Percentiles rank a stretch among this genome's conserved stretches.
Conservation (phyloP, 2,329 filamentous ascomycete genomes). For the Beauveria sp. region DNA sequence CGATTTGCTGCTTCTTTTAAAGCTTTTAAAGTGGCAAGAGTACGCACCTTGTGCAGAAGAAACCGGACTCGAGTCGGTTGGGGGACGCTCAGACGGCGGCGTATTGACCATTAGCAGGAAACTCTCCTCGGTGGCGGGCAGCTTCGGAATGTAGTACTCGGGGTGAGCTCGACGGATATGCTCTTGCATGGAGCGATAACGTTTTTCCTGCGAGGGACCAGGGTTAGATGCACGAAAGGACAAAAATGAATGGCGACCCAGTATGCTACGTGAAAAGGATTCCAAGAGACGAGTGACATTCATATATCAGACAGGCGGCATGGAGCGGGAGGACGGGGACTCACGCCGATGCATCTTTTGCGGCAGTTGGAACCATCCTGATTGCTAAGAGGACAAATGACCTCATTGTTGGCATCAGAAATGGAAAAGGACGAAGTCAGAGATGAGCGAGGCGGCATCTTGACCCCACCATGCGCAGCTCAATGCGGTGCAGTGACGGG, state of each 20-base stretch:
- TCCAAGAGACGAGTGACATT: not conserved
- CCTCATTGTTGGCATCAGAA: slow-evolving; percentile 87
- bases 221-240: slow-evolving; percentile 15
- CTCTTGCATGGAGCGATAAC: slow-evolving; percentile 98
- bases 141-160: slow-evolving; percentile 94
- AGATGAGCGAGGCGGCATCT: slow-evolving; percentile 83
- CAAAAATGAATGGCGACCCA: not conserved
- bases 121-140: slow-evolving; percentile 96
- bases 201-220: slow-evolving; percentile 57
- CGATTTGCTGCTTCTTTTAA: too few species aligned
- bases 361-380: slow-evolving; percentile 95
- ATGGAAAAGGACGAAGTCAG: slow-evolving; percentile 88
- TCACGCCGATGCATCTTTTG: slow-evolving; percentile 96
- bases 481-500: slow-evolving; percentile 3
- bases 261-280: not conserved
- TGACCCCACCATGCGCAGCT: slow-evolving; percentile 49
- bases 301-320: too few species aligned
- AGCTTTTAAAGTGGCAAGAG: not conserved
- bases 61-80: slow-evolving; percentile 24
- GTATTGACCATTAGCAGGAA: slow-evolving; percentile 94
- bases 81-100: slow-evolving; percentile 64
- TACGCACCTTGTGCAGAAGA: slow-evolving; percentile 26
- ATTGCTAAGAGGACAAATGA: slow-evolving; percentile 91
- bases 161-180: slow-evolving; percentile 96
- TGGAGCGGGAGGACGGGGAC: slow-evolving; percentile 33